Conservation (phyloP, 1,284 basidiomycete genomes). For the Dichomitus squalens region DNA sequence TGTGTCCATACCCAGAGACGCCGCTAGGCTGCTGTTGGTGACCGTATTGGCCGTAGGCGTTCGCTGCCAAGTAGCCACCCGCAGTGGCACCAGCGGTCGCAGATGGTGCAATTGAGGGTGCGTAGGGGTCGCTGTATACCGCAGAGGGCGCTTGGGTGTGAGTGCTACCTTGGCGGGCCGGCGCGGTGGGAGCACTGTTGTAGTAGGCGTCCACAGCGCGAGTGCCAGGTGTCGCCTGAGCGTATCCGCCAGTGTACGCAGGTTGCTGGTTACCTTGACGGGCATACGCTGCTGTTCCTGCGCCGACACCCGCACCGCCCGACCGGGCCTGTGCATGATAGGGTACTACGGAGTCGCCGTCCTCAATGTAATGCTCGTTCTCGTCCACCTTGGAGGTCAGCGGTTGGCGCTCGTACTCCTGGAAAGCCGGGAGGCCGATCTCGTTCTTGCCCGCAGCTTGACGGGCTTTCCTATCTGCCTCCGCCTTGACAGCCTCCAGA, state of each 20-base stretch:
- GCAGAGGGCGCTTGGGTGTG: constrained; percentile 41
- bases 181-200: constrained; percentile 40
- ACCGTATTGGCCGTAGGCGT: constrained; percentile 32
- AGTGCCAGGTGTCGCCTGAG: constrained; percentile 60
- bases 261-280: constrained; percentile 28
- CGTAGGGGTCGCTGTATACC: constrained; percentile 38
- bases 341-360: constrained; percentile 53
- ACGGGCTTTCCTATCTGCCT: constrained; percentile 75
- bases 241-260: constrained; percentile 56
- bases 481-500: constrained; percentile 80
- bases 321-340: constrained; percentile 22
- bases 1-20: constrained; percentile 51
- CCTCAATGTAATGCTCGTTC: constrained; percentile 42
- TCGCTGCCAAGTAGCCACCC: constrained; percentile 13
- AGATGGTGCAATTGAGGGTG: constrained; percentile 17
- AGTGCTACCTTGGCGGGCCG: constrained; percentile 45
- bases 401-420: constrained; percentile 65
- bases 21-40: constrained; percentile 36
- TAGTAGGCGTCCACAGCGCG: constrained; percentile 79
- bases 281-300: constrained; percentile 28
- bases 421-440: constrained; percentile 73
- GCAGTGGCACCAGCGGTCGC: constrained; percentile 29
- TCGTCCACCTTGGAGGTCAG: constrained; percentile 46
- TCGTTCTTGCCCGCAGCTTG: constrained; percentile 55
- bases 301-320: constrained; percentile 26